Base-by-base conservation (phyloP, 2,329 filamentous ascomycete genomes). In the Xylaria sp. region DNA sequence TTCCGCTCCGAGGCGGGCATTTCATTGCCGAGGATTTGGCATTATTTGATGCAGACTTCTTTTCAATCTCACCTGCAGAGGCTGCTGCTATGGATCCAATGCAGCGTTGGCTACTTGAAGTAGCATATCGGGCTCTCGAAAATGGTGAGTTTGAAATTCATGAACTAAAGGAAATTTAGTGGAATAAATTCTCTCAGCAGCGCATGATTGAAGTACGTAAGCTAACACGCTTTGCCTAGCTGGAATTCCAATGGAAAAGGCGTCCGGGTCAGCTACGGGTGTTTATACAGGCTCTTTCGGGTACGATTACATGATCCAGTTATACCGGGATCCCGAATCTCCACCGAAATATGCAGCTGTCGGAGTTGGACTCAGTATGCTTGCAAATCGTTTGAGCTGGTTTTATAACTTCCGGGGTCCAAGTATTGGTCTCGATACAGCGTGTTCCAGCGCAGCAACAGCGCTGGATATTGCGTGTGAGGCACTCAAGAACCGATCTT, bases 401-500 rank as follows among this genome's bases (percentile, higher is more conserved):
- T 60, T 66, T 15, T 72, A 73, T 17, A 70, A 76, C 51, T 58
- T 77, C n/a, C 65, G 58, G 23, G 74, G 74, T 1, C 70, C 72
- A 1, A 71, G 67, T 31, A 38, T 76, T 31, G 71, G 69, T 1
- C 59, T 77, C 8, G 72, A 77, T 49, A 77, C 76, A 2, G 76
- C 71, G 6, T 78, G 76, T 53, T 77, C 75, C 0, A 73, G 70
- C 7, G 70, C 71, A 17, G 56, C 77, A 4, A 64, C 72, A 1
- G 72, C 73, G 3, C 61, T 78, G n/a, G 72, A 77, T 47, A 61
- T 70, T 40, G 75, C 74, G 2, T 72, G 71, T 45, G 72, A 75
- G 47, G 69, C 67, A 21, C 15, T 43, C 4, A 43, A 23, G 23
- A 21, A 17, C 17, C 9, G 40, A 43, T 42, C 38, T 6, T 42